Percentiles rank a stretch among this genome's conserved stretches.
Conservation (phyloP, 495 filamentous ascomycete species). For the Chaetomium tenue region DNA sequence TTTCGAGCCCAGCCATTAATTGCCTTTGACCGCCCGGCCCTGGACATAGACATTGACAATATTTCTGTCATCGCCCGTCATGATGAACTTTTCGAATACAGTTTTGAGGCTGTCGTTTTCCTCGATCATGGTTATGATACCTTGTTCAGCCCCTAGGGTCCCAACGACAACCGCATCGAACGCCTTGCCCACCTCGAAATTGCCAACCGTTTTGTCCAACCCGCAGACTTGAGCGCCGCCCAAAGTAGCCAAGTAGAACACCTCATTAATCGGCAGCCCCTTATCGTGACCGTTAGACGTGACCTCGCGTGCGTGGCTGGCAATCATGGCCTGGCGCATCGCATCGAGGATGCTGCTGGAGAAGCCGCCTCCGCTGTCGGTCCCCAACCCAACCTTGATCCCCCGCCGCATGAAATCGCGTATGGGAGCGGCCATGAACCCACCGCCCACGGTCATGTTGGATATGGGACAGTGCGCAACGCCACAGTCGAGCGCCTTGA, state of each 20-base stretch:
- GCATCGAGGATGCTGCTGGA: constrained; percentile 58
- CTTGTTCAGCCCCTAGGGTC: constrained; percentile 39
- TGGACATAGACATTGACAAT: constrained; percentile 57
- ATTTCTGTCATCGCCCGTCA: constrained; percentile 66
- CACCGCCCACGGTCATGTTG: constrained; percentile 61
- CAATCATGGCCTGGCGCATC: constrained; percentile 61
- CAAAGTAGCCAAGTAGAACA: constrained; percentile 61
- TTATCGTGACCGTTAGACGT: constrained; percentile 49
- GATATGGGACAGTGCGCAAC: constrained; percentile 64
- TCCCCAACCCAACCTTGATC: constrained; percentile 65
- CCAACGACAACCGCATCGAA: constrained; percentile 64
- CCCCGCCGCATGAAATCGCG: constrained; percentile 55
- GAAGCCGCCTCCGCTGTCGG: constrained; percentile 66
- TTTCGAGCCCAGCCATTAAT: neutral
- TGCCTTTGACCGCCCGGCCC: constrained; percentile 47
- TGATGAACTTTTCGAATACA: constrained; percentile 63
- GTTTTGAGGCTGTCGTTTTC: constrained; percentile 48
- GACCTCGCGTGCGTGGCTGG: constrained; percentile 55
- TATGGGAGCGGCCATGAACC: constrained; percentile 61
- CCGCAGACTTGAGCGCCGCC: constrained; percentile 62
- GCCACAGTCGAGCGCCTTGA: constrained; percentile 52
- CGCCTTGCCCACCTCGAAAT: constrained; percentile 59
- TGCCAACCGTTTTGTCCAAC: constrained; percentile 55
- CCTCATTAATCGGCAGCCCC: constrained; percentile 51
- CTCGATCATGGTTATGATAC: constrained; percentile 54